Evolutionary conservation across 192 early-diverging fungal genomes (phyloP), one percentile per base, ranked within the genome.

Genomic region (Entomortierella chlamydospora): DNA sequence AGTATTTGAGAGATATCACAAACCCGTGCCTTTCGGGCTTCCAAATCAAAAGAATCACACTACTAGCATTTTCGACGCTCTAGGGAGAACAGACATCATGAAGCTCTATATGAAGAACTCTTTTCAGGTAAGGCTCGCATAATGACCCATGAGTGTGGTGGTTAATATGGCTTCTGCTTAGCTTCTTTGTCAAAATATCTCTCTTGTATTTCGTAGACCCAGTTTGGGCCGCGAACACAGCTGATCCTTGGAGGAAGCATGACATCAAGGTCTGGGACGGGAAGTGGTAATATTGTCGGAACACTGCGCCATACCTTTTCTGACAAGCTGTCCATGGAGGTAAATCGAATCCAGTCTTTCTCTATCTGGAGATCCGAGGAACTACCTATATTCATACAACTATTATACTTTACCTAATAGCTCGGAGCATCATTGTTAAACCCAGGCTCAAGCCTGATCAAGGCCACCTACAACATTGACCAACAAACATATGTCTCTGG

Each of bases 301-400:
- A 94, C 93, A 17, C 39, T 97, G 20, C 89, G 91, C 10, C 94
- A 96, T 81, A 82, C 94, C 41, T 83, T 93, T 15, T 90, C 91
- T 20, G 91, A 93, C 12, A 88, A 83, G 51, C 43, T 93, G 26
- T 91, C 88, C 81, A 83, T 86, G 22, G 94, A 96, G 82, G 89
- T 91, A 84, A 76, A 67, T n/a, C 13, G 33, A 4, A 4, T n/a
- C 31, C 1, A 8, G 33, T 12, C 20, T 3, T 30, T 1, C 13
- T 25, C 25, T n/a, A 18, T 2, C 7, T 20, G 43, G 11, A 5
- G 23, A 26, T n/a, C n/a, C n/a, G n/a, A n/a, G n/a, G n/a, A 37
- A 37, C 34, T 37, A 37, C 10, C 43, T 25, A 22, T 31, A 26
- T 56, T 41, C 33, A 37, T 54, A 23, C 4, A 6, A 45, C 26